These are phyloP conservation scores for Phytopythium litorale DNA, from an alignment of 352 stramenopile species.

Conservation along the genomic window DNA sequence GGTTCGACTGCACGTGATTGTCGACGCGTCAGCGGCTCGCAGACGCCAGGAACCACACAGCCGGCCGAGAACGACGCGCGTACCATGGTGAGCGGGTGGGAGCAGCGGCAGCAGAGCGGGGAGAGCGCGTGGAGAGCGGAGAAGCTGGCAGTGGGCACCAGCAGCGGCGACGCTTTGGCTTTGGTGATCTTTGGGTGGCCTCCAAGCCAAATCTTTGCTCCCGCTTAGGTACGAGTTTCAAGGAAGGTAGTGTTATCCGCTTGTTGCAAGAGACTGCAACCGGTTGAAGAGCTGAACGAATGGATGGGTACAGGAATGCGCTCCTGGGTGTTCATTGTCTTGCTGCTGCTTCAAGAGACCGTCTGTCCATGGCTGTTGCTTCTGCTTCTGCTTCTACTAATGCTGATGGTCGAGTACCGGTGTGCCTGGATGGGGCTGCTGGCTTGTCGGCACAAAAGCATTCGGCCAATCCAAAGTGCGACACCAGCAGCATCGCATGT, in stretches of 20 bases:
- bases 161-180: slow-evolving; percentile 4
- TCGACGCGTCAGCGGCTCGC: not conserved
- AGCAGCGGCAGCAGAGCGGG: not conserved
- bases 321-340: too few species aligned
- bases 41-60: too few species aligned
- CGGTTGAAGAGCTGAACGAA: not conserved
- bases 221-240: not conserved
- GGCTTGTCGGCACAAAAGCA: not conserved
- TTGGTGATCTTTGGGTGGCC: not conserved
- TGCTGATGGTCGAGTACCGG: slow-evolving; percentile 17
- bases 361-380: too few species aligned
- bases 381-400: not conserved
- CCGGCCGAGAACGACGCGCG: not conserved
- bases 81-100: not conserved
- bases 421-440: slow-evolving; percentile 20
- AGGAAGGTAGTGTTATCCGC: not conserved
- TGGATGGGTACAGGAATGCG: not conserved
- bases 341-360: too few species aligned
- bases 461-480: not conserved
- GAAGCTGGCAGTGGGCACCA: not conserved
- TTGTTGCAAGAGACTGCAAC: not conserved
- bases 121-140: not conserved
- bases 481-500: not conserved
- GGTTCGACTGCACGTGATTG: not conserved
- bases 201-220: slow-evolving; percentile 7